Conservation (phyloP, 108 stramenopile genomes). For the Nitzschia inconspicua region DNA sequence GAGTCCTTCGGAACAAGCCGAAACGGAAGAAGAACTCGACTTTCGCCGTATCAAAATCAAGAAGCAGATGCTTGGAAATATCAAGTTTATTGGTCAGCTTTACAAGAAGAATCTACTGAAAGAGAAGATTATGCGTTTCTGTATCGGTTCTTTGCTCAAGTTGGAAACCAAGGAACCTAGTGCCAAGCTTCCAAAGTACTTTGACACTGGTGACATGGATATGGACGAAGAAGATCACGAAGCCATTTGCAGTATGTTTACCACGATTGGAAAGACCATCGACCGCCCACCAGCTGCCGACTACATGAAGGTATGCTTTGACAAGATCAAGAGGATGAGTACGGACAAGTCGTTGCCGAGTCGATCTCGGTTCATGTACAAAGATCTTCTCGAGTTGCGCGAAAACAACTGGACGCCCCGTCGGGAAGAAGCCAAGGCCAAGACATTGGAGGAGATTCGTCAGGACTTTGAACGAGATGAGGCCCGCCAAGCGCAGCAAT, state of each 20-base stretch:
- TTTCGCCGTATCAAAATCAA: slow-evolving; percentile 88
- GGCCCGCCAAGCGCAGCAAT: slow-evolving; percentile 57
- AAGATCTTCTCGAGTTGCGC: slow-evolving; percentile 91
- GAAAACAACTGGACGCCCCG: slow-evolving; percentile 85
- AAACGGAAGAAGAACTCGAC: slow-evolving; percentile 73
- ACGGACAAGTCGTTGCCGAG: slow-evolving; percentile 57
- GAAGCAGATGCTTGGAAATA: slow-evolving; percentile 94
- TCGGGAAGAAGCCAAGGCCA: slow-evolving; percentile 90
- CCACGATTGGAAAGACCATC: slow-evolving; percentile 80
- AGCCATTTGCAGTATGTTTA: slow-evolving; percentile 80
- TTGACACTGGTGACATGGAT: slow-evolving; percentile 44
- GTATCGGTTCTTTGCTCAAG: slow-evolving; percentile 79
- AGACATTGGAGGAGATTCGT: slow-evolving; percentile 87
- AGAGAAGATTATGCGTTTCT: slow-evolving; percentile 91
- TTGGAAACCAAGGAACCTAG: slow-evolving; percentile 48
- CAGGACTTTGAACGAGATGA: slow-evolving; percentile 85
- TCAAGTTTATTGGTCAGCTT: slow-evolving; percentile 95
- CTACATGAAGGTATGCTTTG: slow-evolving; percentile 72
- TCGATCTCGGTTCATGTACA: slow-evolving; percentile 92
- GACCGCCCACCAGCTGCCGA: slow-evolving; percentile 53
- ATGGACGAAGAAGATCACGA: slow-evolving; percentile 93
- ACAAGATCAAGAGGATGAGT: slow-evolving; percentile 55
- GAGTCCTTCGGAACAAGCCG: slow-evolving; percentile 59
- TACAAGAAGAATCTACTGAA: slow-evolving; percentile 94
- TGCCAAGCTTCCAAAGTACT: slow-evolving; percentile 43